Evolutionary conservation across 768 basidiomycete species (phyloP).

Genomic region (Crucibulum laeve): DNA sequence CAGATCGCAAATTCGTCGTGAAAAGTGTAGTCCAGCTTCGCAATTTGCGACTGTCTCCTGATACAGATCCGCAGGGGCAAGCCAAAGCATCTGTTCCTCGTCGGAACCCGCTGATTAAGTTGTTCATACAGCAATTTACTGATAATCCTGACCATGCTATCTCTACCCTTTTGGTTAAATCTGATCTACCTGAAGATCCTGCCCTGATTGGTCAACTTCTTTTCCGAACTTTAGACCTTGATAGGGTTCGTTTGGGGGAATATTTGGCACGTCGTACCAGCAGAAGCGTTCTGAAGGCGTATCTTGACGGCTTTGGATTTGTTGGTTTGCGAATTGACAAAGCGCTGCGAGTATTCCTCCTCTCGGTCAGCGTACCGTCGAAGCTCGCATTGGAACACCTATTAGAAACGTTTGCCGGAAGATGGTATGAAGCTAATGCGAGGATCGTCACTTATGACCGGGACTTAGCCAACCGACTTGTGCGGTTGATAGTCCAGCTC

Average conservation of each 20-base stretch:
- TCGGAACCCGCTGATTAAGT: conserved; percentile 60
- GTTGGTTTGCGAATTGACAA: conserved; percentile 80
- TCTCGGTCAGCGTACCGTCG: conserved; percentile 37
- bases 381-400: conserved; percentile 61
- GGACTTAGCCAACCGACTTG: conserved; percentile 72
- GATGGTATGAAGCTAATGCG: conserved; percentile 90
- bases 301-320: conserved; percentile 86
- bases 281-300: conserved; percentile 74
- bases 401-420: conserved; percentile 77
- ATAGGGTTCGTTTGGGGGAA: conserved; percentile 77
- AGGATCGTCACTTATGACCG: conserved; percentile 75
- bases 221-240: conserved; percentile 81
- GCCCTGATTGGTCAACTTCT: conserved; percentile 69
- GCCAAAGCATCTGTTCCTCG: conserved; percentile 29
- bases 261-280: conserved; percentile 76
- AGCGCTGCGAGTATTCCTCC: conserved; percentile 83
- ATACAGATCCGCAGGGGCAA: conserved; percentile 54
- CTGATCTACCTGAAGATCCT: conserved; percentile 60
- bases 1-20: conserved; percentile 79
- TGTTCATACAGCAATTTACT: conserved; percentile 77
- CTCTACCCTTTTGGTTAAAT: conserved; percentile 59
- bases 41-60: conserved; percentile 63
- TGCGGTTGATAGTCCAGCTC: conserved; percentile 79
- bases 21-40: conserved; percentile 85
- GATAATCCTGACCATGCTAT: conserved; percentile 81